phyloP scores from a whole-genome alignment of 2,329 filamentous ascomycete genomes.

The Pestalotiopsis sp. region DNA sequence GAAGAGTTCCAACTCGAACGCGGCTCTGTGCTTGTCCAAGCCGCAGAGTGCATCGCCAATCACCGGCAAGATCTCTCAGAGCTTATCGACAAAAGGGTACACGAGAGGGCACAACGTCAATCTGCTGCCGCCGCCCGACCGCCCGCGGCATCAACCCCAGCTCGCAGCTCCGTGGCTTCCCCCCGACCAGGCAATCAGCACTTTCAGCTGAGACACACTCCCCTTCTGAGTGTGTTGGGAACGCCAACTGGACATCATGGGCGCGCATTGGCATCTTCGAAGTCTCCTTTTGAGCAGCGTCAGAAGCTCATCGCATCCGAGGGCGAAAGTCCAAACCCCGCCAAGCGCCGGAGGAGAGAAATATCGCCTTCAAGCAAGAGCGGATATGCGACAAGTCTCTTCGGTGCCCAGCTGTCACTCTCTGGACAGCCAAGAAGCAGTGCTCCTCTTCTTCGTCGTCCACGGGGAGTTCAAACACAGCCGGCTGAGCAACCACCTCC shows the following conservation, averaged over 20 bases:
- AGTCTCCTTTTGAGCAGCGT: constrained; percentile 68
- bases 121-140: constrained; percentile 43
- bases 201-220: constrained; percentile 42
- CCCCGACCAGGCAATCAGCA: constrained; percentile 24
- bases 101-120: constrained; percentile 54
- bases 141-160: constrained; percentile 26
- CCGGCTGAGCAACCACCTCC: constrained; percentile 7
- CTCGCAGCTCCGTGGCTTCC: neutral
- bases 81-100: constrained; percentile 69
- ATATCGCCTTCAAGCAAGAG: constrained; percentile 42
- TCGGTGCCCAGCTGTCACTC: constrained; percentile 48
- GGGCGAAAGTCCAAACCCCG: constrained; percentile 27
- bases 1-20: constrained; percentile 81
- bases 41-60: constrained; percentile 72
- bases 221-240: constrained; percentile 63
- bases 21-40: constrained; percentile 76
- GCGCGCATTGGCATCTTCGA: constrained; percentile 56
- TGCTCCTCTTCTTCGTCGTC: constrained; percentile 24
- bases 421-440: constrained; percentile 39
- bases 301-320: constrained; percentile 28
- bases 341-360: constrained; percentile 44
- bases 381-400: constrained; percentile 53
- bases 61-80: constrained; percentile 78
- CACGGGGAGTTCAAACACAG: constrained; percentile 12
- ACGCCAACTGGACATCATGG: constrained; percentile 65